Evolutionary conservation across 768 basidiomycete genomes (phyloP).

Genomic region (Suillus ampliporus): DNA sequence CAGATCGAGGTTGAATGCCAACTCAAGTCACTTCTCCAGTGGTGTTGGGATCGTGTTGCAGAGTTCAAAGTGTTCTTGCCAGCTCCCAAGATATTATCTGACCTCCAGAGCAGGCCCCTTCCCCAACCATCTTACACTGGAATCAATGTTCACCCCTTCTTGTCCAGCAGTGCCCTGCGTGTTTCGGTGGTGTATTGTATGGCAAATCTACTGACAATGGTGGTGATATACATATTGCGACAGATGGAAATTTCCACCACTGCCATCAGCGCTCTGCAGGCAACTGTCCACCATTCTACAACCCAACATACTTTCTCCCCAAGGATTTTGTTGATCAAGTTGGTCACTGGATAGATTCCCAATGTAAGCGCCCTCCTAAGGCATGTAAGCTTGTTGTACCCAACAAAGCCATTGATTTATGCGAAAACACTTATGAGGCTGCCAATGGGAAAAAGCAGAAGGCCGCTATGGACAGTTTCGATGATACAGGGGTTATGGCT

Average conservation of each 20-base stretch:
- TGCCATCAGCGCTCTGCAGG: constrained; percentile 36
- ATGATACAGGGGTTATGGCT: constrained; percentile 44
- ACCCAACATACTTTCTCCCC: constrained; percentile 39
- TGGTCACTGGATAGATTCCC: constrained; percentile 30
- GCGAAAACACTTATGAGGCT: constrained; percentile 40
- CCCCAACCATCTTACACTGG: neutral
- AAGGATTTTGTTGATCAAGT: constrained; percentile 40
- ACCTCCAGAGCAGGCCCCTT: neutral
- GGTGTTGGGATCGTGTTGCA: neutral
- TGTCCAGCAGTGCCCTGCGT: constrained; percentile 37
- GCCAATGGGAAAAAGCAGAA: constrained; percentile 39
- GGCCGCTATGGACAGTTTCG: constrained; percentile 30
- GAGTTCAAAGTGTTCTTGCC: neutral
- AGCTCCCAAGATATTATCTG: neutral
- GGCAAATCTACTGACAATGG: constrained; percentile 25
- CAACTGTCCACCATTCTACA: constrained; percentile 39
- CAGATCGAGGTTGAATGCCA: constrained; percentile 20
- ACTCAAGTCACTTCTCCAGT: constrained; percentile 17
- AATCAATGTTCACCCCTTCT: constrained; percentile 9
- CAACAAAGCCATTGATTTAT: constrained; percentile 41
- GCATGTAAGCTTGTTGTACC: constrained; percentile 25
- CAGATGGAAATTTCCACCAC: constrained; percentile 48
- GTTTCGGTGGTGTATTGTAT: constrained; percentile 25
- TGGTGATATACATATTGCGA: constrained; percentile 42
- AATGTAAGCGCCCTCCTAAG: constrained; percentile 23